Conservation (phyloP, 768 basidiomycete species). For the Panaeolus cyanescens region DNA sequence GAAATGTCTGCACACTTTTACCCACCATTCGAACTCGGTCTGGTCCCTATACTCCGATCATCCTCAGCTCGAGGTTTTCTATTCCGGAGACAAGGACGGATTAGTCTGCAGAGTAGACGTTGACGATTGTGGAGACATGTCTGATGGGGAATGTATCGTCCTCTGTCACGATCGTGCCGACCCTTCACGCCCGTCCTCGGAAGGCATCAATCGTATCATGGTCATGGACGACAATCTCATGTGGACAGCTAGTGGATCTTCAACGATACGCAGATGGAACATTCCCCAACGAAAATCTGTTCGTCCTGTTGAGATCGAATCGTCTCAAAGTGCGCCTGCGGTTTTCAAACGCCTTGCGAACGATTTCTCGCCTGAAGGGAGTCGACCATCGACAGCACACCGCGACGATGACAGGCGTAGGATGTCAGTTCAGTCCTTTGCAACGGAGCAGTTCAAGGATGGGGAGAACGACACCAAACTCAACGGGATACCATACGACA, state of each 20-base stretch:
- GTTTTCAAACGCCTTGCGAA: constrained; percentile 3
- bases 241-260: constrained; percentile 89
- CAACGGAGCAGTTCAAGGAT: constrained; percentile 32
- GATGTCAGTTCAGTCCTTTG: constrained; percentile 35
- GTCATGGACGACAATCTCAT: constrained; percentile 81
- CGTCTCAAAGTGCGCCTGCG: constrained; percentile 16
- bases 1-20: constrained; percentile 93
- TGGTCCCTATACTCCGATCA: constrained; percentile 93
- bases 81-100: constrained; percentile 94
- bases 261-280: constrained; percentile 81
- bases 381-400: constrained; percentile 29
- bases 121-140: constrained; percentile 75
- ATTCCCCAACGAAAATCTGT: constrained; percentile 54
- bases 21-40: constrained; percentile 91
- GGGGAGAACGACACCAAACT: constrained; percentile 36
- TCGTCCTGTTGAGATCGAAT: constrained; percentile 26
- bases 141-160: constrained; percentile 88
- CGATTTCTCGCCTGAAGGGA: constrained; percentile 21
- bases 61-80: constrained; percentile 84
- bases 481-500: constrained; percentile 71
- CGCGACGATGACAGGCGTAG: constrained; percentile 28
- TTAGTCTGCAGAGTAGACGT: constrained; percentile 90
- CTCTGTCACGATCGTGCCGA: constrained; percentile 70
- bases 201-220: constrained; percentile 78
- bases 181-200: constrained; percentile 34